Conservation (phyloP, 352 stramenopile species). For the Pythium periplocum region DNA sequence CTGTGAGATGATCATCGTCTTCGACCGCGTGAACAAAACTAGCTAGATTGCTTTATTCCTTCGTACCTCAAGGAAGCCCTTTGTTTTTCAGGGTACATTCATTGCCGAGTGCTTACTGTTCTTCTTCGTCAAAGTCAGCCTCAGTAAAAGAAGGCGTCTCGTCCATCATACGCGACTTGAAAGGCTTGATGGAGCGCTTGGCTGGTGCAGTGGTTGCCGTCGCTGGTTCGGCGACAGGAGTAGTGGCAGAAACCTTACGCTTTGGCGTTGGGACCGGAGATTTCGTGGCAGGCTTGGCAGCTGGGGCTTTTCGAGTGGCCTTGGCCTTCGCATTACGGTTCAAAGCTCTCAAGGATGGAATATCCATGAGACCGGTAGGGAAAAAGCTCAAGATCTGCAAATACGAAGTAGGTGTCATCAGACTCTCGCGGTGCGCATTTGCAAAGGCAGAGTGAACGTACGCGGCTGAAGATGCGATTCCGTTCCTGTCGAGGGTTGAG, state of each 20-base stretch:
- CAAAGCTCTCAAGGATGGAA: slow-evolving; percentile 57
- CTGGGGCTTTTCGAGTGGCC: slow-evolving; percentile 32
- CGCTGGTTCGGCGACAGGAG: too few species aligned
- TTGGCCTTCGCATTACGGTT: slow-evolving; percentile 70
- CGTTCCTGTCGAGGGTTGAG: slow-evolving; percentile 78
- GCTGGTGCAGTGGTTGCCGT: not conserved
- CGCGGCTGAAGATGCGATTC: slow-evolving; percentile 78
- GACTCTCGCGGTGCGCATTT: not conserved
- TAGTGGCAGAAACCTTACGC: slow-evolving; percentile 6
- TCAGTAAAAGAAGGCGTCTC: slow-evolving; percentile 49
- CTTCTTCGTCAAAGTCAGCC: slow-evolving; percentile 64
- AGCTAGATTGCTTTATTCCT: too few species aligned
- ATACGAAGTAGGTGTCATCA: slow-evolving; percentile 1
- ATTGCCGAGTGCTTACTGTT: slow-evolving; percentile 18
- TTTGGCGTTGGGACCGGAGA: slow-evolving; percentile 23
- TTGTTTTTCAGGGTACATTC: slow-evolving; percentile 4
- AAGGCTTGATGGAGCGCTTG: slow-evolving; percentile 64
- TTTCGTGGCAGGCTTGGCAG: slow-evolving; percentile 18
- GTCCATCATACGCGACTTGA: slow-evolving; percentile 80
- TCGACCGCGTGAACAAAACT: slow-evolving; percentile 75
- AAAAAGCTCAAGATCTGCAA: slow-evolving; percentile 57
- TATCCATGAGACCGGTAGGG: slow-evolving; percentile 49
- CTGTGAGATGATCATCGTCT: slow-evolving; percentile 98
- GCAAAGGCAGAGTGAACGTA: slow-evolving; percentile 17
- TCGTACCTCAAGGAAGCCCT: too few species aligned